Base-by-base conservation (phyloP, 441 rosid genomes). In the Dalechampia spathulata region DNA sequence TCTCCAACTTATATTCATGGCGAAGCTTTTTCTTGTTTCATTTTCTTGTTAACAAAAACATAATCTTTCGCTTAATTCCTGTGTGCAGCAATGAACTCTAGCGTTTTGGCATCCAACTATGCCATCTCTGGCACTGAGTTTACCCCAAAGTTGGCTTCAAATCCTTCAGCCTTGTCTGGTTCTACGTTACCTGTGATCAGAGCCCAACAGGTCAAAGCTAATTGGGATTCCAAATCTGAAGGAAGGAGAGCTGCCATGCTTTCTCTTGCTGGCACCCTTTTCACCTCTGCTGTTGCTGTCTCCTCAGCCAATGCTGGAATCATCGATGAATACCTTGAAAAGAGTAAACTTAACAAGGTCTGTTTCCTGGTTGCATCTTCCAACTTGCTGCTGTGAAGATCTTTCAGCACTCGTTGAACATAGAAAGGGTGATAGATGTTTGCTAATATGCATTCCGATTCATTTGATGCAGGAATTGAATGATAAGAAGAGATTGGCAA, bases 281-380 rank as follows among this genome's bases (percentile, higher is more conserved):
- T 91, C 61, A 66, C 90, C 36, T 68, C 89, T 2, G 83, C 83
- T 43, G 77, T 75, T 55, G 71, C 75, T 32, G 65, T 76, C 61
- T 45, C 89, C 70, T 74, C 93, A 51, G 98, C 96, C 15, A 71
- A 78, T 50, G 98, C 98, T 20, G 82, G 94, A 1, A 72, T 92
- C 68, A 72, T 92, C 15, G 98, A 92, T 10, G 95, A 86, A 0
- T 92, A 92, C 83, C 94, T 88, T 22, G 96, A 88, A 70, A 92
- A 48, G 85, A 88, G 96, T 87, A 88, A 84, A 67, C 73, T 80
- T 64, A 88, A 92, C 93, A 92, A 88, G 94, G 96, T 88, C 5
- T 15, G 20, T 40, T 40, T 40, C 44, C 1, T 5, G n/a, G n/a
- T 11, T 40, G 20, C 9, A 4, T 15, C 16, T 11, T 19, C 38